Evolutionary conservation across 1,139 yeast species (phyloP), one percentile per base, ranked within the genome.

Genomic region (Zygosaccharomyces sapae): DNA sequence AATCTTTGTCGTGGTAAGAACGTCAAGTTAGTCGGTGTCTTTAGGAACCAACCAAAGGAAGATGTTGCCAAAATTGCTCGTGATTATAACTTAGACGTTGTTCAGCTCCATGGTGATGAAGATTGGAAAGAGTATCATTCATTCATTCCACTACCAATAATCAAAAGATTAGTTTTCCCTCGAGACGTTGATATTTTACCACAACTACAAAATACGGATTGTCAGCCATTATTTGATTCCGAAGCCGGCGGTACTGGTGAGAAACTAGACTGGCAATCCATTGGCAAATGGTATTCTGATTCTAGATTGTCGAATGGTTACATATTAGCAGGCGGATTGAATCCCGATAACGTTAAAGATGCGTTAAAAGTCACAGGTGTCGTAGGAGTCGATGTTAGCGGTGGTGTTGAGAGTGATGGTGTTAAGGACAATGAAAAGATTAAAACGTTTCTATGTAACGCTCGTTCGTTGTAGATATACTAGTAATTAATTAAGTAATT

Each of bases 241-340:
- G 97, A 87, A 58, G 75, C 75, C 3, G 98, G 98, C 7, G 98
- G 98, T 1, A 94, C 88, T 58, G 98, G 98, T 4, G 78, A 80
- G 48, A 59, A 71, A 16, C 77, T 89, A 19, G 83, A 87, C 62
- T 89, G 97, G 96, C 56, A 63, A 1, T 64, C 69, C n/a, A 71
- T 80, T 5, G 58, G 64, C 2, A 52, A 57, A n/a, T 75, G 77
- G 66, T 70, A 72, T 7, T 51, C 47, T 2, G 33, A 44, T 49
- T 59, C 33, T 47, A 53, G 50, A 0, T 47, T 45, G 44, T 70
- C 73, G 1, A 83, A 83, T 0, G 63, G 71, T 44, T 86, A 76
- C 58, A 62, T 92, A 0, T 70, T 92, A 35, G 98, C 98, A 0
- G 98, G 98, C 4, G 98, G 98, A 0, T 72, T 92, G 49, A 82